Conservation (phyloP, 805 yeast genomes). For the Nematodospora valgi region DNA sequence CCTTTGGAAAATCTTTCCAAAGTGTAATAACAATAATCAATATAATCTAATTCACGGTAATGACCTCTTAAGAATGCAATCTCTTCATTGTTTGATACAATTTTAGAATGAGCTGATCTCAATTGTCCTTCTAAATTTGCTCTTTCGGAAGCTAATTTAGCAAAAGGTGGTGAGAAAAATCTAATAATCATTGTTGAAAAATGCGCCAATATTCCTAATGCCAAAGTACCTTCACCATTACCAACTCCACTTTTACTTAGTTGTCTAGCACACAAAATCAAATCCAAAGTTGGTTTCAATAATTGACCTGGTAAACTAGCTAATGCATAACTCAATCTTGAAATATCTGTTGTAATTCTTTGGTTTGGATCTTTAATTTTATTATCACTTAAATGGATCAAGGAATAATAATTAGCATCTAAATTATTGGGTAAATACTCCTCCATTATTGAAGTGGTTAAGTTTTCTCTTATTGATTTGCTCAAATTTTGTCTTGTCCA, state of each 20-base stretch:
- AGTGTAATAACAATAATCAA: constrained; percentile 79
- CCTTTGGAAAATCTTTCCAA: constrained; percentile 72
- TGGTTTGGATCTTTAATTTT: constrained; percentile 75
- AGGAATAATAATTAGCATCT: constrained; percentile 69
- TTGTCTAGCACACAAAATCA: constrained; percentile 76
- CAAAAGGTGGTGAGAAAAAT: constrained; percentile 86
- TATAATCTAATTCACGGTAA: constrained; percentile 65
- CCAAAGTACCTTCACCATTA: constrained; percentile 73
- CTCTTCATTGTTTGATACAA: constrained; percentile 79
- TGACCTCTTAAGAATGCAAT: constrained; percentile 85
- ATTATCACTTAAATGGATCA: constrained; percentile 54
- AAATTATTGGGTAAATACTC: constrained; percentile 68
- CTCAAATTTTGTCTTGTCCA: constrained; percentile 60
- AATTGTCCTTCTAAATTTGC: constrained; percentile 83
- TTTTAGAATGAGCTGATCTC: constrained; percentile 76
- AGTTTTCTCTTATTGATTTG: constrained; percentile 55
- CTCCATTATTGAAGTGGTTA: constrained; percentile 62
- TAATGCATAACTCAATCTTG: constrained; percentile 66
- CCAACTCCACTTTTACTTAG: constrained; percentile 63
- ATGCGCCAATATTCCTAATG: constrained; percentile 77
- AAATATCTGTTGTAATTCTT: constrained; percentile 75
- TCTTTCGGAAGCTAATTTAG: constrained; percentile 69
- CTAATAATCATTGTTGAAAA: constrained; percentile 70
- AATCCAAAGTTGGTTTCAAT: constrained; percentile 78
- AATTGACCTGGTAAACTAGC: constrained; percentile 79